A percentile compares a stretch with the other conserved stretches of the same genome.
phyloP scores from a whole-genome alignment of 371 early-diverging fungal species.

The Syncephalastrum racemosum region DNA sequence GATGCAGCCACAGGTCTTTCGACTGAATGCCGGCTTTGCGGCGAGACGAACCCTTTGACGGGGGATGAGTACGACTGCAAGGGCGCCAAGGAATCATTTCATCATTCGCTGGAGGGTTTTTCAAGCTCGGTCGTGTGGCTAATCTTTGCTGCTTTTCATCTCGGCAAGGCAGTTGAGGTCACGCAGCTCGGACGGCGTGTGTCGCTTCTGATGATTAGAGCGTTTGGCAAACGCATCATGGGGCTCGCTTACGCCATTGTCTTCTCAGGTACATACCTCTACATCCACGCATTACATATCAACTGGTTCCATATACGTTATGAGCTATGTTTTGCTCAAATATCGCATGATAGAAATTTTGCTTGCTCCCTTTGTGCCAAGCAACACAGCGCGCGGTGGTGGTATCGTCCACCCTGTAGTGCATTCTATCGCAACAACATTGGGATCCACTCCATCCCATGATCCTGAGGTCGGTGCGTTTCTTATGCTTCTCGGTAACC shows the following conservation, averaged over 20 bases:
- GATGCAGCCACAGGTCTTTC: slow-evolving; percentile 44
- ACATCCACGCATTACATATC: no score
- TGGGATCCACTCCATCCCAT: slow-evolving; percentile 41
- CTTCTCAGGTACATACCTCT: slow-evolving; percentile 39
- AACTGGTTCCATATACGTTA: not conserved
- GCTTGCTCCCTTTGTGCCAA: slow-evolving; percentile 71
- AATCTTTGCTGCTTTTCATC: slow-evolving; percentile 71
- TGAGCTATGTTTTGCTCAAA: slow-evolving; percentile 11
- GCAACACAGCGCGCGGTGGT: slow-evolving; percentile 76
- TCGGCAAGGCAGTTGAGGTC: slow-evolving; percentile 65
- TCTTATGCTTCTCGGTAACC: slow-evolving; percentile 53
- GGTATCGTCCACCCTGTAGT: slow-evolving; percentile 72
- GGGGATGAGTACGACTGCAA: slow-evolving; percentile 47
- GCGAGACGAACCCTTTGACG: slow-evolving; percentile 27
- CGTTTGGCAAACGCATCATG: slow-evolving; percentile 51
- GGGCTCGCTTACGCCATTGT: slow-evolving; percentile 65
- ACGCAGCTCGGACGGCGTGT: slow-evolving; percentile 61
- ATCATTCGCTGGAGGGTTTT: slow-evolving; percentile 57
- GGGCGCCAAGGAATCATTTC: slow-evolving; percentile 56
- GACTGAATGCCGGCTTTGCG: slow-evolving; percentile 59
- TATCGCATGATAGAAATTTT: slow-evolving; percentile 44
- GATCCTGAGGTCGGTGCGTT: slow-evolving; percentile 47
- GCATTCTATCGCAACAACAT: slow-evolving; percentile 55
- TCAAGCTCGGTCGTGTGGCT: slow-evolving; percentile 67
- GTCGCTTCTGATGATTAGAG: slow-evolving; percentile 51